A percentile compares a stretch with the other conserved stretches of the same genome.
Conservation (phyloP, 495 filamentous ascomycete species). For the Penicillium diatomitis region DNA sequence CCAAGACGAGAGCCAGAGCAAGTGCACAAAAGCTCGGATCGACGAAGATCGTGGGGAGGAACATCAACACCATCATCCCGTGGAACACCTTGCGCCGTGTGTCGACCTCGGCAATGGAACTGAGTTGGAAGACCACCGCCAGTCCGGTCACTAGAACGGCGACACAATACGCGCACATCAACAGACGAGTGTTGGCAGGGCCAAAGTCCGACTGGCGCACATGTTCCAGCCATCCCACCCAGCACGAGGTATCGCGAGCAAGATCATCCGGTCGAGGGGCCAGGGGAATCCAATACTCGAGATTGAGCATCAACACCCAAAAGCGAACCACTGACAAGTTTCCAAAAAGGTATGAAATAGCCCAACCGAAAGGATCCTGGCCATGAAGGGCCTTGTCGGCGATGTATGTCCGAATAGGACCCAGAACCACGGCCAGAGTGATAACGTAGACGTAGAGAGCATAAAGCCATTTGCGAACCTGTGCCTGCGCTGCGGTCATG, state of each 20-base stretch:
- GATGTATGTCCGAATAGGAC: conserved; percentile 63
- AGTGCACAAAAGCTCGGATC: conserved; percentile 79
- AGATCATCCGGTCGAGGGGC: conserved; percentile 41
- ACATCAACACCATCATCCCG: conserved; percentile 94
- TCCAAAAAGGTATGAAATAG: conserved; percentile 79
- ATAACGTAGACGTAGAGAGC: conserved; percentile 66
- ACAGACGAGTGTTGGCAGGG: conserved; percentile 70
- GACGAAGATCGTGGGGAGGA: conserved; percentile 74
- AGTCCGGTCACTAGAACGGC: conserved; percentile 61
- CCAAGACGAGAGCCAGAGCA: conserved; percentile 63
- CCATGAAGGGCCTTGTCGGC: conserved; percentile 53
- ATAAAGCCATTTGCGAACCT: conserved; percentile 71
- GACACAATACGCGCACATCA: conserved; percentile 65
- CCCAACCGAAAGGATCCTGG: conserved; percentile 85
- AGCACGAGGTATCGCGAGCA: conserved; percentile 24
- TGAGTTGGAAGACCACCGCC: conserved; percentile 61
- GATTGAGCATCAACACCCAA: conserved; percentile 51
- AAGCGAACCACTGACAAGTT: conserved; percentile 61
- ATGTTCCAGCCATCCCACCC: conserved; percentile 49
- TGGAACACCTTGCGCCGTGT: conserved; percentile 98
- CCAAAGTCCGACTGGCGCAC: conserved; percentile 52
- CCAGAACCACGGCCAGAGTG: conserved; percentile 53
- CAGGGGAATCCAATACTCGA: conserved; percentile 69
- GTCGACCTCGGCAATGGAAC: conserved; percentile 71
- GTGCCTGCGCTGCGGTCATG: conserved; percentile 70